Evolutionary conservation across 768 basidiomycete species (phyloP).

Genomic region (Panus rudis): DNA sequence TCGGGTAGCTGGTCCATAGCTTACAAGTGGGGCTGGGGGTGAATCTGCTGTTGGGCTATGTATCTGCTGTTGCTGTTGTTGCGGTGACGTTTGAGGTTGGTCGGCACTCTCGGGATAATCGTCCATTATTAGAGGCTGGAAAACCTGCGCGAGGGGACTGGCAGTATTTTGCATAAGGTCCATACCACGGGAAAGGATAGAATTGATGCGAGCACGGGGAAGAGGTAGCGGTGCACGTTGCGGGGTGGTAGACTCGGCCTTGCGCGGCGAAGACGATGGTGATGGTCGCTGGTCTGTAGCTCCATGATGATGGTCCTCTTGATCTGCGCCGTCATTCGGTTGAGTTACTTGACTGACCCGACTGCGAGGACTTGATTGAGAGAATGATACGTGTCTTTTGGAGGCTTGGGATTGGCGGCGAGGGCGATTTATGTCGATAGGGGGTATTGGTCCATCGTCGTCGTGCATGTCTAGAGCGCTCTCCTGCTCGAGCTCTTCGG

Average conservation of each 20-base stretch:
- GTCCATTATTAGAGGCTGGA: constrained; percentile 57
- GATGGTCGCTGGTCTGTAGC: neutral
- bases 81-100: neutral
- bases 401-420: constrained; percentile 26
- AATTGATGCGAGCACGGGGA: constrained; percentile 36
- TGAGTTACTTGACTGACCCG: neutral
- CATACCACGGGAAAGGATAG: constrained; percentile 33
- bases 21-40: constrained; percentile 19
- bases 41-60: constrained; percentile 8
- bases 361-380: constrained; percentile 1
- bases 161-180: constrained; percentile 33
- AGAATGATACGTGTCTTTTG: constrained; percentile 6
- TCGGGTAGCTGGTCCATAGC: constrained; percentile 35
- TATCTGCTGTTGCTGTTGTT: neutral
- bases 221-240: constrained; percentile 10
- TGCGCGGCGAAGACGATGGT: constrained; percentile 4
- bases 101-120: constrained; percentile 33
- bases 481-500: constrained; percentile 43
- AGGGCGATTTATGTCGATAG: constrained; percentile 18
- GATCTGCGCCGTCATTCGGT: too few species aligned
- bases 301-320: too few species aligned
- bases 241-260: constrained; percentile 3
- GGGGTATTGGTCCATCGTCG: constrained; percentile 16
- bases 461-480: constrained; percentile 52
- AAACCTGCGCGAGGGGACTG: constrained; percentile 72